Conservation (phyloP, 345 rosid species). For the Aegle marmelos region DNA sequence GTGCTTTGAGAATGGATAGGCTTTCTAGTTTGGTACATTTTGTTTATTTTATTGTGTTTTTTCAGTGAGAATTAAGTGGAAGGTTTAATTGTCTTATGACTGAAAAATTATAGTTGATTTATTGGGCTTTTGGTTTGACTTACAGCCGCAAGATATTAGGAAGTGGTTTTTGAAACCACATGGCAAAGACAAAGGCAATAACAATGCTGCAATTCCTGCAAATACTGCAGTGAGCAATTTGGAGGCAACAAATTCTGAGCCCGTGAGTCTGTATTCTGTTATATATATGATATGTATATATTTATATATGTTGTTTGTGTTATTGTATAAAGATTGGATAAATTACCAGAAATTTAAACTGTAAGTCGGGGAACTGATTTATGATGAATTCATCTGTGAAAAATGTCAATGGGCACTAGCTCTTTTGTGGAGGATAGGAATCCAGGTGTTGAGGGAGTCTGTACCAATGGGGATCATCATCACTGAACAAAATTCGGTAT, state of each 20-base stretch:
- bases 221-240: slow-evolving; percentile 33
- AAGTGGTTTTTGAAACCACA: slow-evolving; percentile 98
- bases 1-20: too few species aligned
- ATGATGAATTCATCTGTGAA: too few species aligned
- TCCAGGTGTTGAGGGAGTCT: too few species aligned
- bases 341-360: neutral
- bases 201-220: slow-evolving; percentile 33
- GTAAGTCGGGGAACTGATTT: too few species aligned
- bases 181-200: slow-evolving; percentile 60
- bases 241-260: slow-evolving; percentile 26
- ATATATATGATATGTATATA: neutral
- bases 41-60: neutral
- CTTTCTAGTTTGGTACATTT: too few species aligned
- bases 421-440: too few species aligned
- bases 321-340: neutral
- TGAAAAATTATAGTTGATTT: neutral
- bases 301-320: neutral
- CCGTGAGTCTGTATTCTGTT: slow-evolving; percentile 38
- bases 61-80: neutral
- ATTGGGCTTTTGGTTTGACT: slow-evolving; percentile 14
- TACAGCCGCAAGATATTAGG: slow-evolving; percentile 84
- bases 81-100: neutral
- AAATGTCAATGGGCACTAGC: too few species aligned
- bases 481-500: too few species aligned
- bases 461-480: too few species aligned